Evolutionary conservation across 2,329 filamentous ascomycete species (phyloP).

Genomic region (Trichophyton schoenleinii): DNA sequence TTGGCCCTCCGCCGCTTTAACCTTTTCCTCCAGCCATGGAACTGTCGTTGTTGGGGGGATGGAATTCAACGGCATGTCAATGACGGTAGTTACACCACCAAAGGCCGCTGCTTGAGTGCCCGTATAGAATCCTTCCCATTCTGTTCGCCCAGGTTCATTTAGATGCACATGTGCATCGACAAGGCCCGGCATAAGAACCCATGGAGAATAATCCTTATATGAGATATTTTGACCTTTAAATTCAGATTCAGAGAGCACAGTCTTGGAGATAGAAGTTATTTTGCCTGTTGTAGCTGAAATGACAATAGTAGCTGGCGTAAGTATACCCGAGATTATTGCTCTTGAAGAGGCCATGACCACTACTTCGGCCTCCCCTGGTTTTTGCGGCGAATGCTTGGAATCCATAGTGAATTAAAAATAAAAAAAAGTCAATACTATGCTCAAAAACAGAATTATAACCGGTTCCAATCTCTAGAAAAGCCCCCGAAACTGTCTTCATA

Average conservation of each 20-base stretch:
- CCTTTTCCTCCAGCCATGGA: conserved; percentile 67
- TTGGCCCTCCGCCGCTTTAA: conserved; percentile 68
- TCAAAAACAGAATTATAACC: neutral
- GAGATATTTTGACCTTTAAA: conserved; percentile 53
- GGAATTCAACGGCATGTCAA: conserved; percentile 96
- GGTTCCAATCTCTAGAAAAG: neutral
- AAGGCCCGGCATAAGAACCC: conserved; percentile 74
- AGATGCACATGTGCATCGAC: conserved; percentile 97
- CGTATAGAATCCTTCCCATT: conserved; percentile 97
- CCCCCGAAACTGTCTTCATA: neutral
- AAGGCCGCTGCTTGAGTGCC: conserved; percentile 88
- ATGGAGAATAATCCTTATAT: conserved; percentile 75
- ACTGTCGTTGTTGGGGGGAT: conserved; percentile 93
- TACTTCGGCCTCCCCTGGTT: neutral
- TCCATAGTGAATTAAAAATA: neutral
- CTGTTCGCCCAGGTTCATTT: conserved; percentile 89
- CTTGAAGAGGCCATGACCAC: conserved; percentile 70
- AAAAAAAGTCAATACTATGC: neutral
- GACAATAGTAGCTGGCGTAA: conserved; percentile 73
- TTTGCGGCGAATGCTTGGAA: too few relatives aligned
- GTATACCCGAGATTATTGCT: conserved; percentile 61
- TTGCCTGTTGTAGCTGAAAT: conserved; percentile 70
- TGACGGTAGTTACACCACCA: conserved; percentile 87
- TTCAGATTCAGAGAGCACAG: conserved; percentile 58
- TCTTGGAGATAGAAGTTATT: conserved; percentile 62